Conservation (phyloP, 2,329 filamentous ascomycete genomes). For the Aspergillus pseudoterreus region DNA sequence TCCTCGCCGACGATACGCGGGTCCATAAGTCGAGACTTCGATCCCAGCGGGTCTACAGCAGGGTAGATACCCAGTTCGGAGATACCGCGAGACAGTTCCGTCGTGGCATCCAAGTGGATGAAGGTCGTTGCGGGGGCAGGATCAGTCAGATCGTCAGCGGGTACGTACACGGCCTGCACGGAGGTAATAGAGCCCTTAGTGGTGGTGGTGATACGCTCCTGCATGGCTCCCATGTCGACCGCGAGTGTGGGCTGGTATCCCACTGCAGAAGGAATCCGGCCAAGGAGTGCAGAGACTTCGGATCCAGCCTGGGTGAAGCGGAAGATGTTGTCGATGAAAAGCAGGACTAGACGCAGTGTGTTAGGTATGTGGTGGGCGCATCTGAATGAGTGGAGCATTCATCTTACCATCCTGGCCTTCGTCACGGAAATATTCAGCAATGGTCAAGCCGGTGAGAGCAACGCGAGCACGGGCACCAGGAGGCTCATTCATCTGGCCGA, state of each 20-base stretch:
- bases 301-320: slow-evolving; percentile 99
- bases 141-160: slow-evolving; percentile 99
- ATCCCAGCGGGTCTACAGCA: slow-evolving; percentile 98
- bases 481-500: slow-evolving; percentile 99
- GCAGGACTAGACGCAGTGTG: slow-evolving; percentile 59
- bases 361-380: no score
- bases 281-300: slow-evolving; percentile 97
- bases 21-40: slow-evolving; percentile 99
- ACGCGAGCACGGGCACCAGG: slow-evolving; percentile 99
- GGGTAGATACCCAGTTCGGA: slow-evolving; percentile 99
- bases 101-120: slow-evolving; percentile 99
- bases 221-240: slow-evolving; percentile 98
- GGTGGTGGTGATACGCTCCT: slow-evolving; percentile 99
- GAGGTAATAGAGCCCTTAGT: slow-evolving; percentile 99
- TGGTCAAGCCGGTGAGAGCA: slow-evolving; percentile 77
- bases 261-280: slow-evolving; percentile 99
- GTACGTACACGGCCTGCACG: slow-evolving; percentile 99
- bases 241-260: slow-evolving; percentile 99
- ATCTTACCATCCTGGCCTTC: slow-evolving; percentile 69
- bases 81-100: slow-evolving; percentile 99
- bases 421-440: slow-evolving; percentile 74
- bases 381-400: no score
- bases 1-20: slow-evolving; percentile 97
- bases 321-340: slow-evolving; percentile 99
- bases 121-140: slow-evolving; percentile 99